Conservation (phyloP, 1,139 yeast genomes). For the Magnusiomyces suaveolens region DNA sequence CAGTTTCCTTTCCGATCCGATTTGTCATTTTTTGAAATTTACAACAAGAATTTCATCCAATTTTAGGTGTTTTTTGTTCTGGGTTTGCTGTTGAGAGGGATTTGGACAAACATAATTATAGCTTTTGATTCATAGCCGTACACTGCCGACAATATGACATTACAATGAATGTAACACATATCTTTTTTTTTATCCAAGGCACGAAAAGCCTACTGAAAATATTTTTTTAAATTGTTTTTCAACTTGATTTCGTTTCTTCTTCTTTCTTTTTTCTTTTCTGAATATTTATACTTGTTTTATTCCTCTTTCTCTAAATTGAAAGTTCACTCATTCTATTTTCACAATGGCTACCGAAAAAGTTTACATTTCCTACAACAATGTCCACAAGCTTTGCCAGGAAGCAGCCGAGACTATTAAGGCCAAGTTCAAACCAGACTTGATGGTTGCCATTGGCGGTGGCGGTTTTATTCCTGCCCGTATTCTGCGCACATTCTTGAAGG, state of each 20-base stretch:
- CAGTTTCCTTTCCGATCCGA: too few species aligned
- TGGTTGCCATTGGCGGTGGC: conserved; percentile 89
- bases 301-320: not conserved
- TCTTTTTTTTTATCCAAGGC: too few species aligned
- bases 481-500: conserved; percentile 79
- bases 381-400: conserved; percentile 87
- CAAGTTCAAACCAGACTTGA: conserved; percentile 67
- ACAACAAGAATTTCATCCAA: too few species aligned
- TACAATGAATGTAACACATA: not conserved
- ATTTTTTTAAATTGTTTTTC: not conserved
- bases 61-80: too few species aligned
- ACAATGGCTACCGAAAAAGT: conserved; percentile 39
- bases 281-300: too few species aligned
- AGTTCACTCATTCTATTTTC: not conserved
- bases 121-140: too few species aligned
- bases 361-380: conserved; percentile 83
- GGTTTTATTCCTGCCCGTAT: conserved; percentile 96
- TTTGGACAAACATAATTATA: too few species aligned
- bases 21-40: too few species aligned
- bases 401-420: conserved; percentile 58
- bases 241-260: too few species aligned
- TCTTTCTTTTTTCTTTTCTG: not conserved
- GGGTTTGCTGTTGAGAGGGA: too few species aligned
- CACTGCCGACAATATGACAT: too few species aligned
- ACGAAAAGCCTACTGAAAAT: too few species aligned